Evolutionary conservation across 305 asterid genomes (phyloP).

Genomic region (Fraxinus platypoda): DNA sequence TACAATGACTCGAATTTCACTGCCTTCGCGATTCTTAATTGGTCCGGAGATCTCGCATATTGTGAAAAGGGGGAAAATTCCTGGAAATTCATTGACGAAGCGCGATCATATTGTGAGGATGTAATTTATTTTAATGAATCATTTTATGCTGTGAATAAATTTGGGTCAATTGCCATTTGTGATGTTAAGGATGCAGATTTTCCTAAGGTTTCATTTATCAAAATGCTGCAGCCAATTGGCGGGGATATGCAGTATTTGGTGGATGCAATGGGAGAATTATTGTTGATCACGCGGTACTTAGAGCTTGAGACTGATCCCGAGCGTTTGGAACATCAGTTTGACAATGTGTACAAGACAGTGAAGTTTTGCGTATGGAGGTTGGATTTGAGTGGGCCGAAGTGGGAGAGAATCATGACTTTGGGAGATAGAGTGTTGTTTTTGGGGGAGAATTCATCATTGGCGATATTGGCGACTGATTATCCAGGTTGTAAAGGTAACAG

Average conservation of each 20-base stretch:
- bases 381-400: constrained; percentile 39
- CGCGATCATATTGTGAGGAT: constrained; percentile 58
- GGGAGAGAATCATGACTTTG: constrained; percentile 55
- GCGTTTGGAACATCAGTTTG: constrained; percentile 30
- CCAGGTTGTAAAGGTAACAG: constrained; percentile 58
- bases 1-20: constrained; percentile 26
- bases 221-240: constrained; percentile 29
- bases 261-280: constrained; percentile 55
- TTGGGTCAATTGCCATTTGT: constrained; percentile 55
- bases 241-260: constrained; percentile 80
- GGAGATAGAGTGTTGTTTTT: constrained; percentile 56
- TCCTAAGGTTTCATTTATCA: constrained; percentile 40
- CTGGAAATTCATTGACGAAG: constrained; percentile 54
- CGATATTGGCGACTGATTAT: constrained; percentile 52
- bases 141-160: constrained; percentile 56
- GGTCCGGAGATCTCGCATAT: constrained; percentile 52
- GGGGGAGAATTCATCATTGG: constrained; percentile 69
- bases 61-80: constrained; percentile 43
- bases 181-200: constrained; percentile 33
- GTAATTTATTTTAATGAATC: constrained; percentile 45
- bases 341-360: constrained; percentile 48
- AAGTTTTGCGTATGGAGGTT: constrained; percentile 52
- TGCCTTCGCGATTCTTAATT: constrained; percentile 56
- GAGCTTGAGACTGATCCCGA: constrained; percentile 46
- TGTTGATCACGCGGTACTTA: constrained; percentile 51